A percentile compares a stretch with the other conserved stretches of the same genome.
phyloP scores from a whole-genome alignment of 306 rosid species.

The Astragalus membranaceus region DNA sequence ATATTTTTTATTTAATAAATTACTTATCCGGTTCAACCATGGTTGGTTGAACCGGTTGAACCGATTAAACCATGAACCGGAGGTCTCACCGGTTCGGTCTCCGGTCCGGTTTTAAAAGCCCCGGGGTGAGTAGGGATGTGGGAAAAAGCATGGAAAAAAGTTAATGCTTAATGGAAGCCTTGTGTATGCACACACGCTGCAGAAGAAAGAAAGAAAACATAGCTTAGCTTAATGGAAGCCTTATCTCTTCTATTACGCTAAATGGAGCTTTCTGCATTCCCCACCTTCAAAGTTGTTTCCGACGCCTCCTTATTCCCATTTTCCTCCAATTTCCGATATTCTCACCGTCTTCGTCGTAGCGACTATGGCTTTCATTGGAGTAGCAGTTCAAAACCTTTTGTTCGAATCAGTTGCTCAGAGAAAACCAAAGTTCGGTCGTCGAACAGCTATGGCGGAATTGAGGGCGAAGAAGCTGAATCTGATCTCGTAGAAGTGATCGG shows the following conservation, averaged over 20 bases:
- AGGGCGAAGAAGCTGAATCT: conserved; percentile 26
- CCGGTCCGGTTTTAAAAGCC: too few species aligned
- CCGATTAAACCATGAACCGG: too few species aligned
- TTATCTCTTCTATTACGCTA: neutral
- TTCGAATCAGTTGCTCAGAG: conserved; percentile 29
- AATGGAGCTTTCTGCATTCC: conserved; percentile 51
- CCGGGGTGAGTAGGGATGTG: too few species aligned
- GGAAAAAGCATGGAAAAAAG: too few species aligned
- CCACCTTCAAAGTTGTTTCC: conserved; percentile 27
- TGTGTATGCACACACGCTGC: too few species aligned
- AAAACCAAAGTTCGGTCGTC: conserved; percentile 1
- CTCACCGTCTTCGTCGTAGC: conserved; percentile 9
- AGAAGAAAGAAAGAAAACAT: neutral
- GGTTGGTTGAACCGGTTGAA: too few species aligned
- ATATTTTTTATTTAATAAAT: too few species aligned
- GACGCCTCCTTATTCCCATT: conserved; percentile 25
- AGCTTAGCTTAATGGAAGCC: conserved; percentile 9
- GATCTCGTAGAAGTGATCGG: conserved; percentile 65
- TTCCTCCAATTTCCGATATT: conserved; percentile 25
- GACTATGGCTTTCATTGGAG: conserved; percentile 11
- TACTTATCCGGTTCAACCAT: too few species aligned
- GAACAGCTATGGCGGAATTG: conserved; percentile 25
- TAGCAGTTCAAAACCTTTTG: conserved; percentile 20
- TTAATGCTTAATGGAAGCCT: too few species aligned
- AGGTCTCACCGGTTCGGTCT: too few species aligned